A percentile compares a stretch with the other conserved stretches of the same genome.
Evolutionary conservation across 1,139 yeast species (phyloP).

Genomic region (Yamadazyma diospyri): DNA sequence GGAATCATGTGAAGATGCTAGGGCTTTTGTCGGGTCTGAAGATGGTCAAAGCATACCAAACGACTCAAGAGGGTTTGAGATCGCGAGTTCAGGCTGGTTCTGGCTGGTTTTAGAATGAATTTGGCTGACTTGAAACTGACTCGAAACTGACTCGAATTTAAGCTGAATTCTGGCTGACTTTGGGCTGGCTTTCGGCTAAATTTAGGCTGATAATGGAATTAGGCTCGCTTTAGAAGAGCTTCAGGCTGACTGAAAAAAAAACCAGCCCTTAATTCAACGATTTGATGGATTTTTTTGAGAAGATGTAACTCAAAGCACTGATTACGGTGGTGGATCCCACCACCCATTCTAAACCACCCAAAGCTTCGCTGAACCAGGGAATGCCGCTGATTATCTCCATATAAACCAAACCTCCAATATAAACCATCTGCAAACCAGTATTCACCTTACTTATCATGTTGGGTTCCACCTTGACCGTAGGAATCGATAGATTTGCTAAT

Average conservation of each 20-base stretch:
- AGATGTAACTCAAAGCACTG: conserved; percentile 76
- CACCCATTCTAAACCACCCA: conserved; percentile 17
- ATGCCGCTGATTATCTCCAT: conserved; percentile 13
- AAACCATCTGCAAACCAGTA: conserved; percentile 89
- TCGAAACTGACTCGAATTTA: no score
- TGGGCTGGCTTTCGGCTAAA: no score
- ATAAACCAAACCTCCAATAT: conserved; percentile 72
- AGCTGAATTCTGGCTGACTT: no score
- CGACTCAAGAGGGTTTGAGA: background rate
- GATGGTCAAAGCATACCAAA: conserved; percentile 5
- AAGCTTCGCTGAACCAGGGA: conserved; percentile 12
- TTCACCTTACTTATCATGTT: conserved; percentile 84
- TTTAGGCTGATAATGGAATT: no score
- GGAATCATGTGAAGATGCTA: conserved; percentile 4
- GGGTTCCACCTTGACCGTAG: conserved; percentile 88
- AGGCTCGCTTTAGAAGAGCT: no score
- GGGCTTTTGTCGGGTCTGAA: conserved; percentile 1
- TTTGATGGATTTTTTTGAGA: conserved; percentile 54
- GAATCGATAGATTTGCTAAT: conserved; percentile 66
- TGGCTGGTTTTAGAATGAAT: no score
- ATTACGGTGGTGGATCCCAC: conserved; percentile 76
- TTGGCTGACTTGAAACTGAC: no score
- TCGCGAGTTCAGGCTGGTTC: no score
- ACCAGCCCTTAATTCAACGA: no score
- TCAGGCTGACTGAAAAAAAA: no score